Evolutionary conservation across 495 filamentous ascomycete genomes (phyloP).

Genomic region (Neurospora tetraspora): DNA sequence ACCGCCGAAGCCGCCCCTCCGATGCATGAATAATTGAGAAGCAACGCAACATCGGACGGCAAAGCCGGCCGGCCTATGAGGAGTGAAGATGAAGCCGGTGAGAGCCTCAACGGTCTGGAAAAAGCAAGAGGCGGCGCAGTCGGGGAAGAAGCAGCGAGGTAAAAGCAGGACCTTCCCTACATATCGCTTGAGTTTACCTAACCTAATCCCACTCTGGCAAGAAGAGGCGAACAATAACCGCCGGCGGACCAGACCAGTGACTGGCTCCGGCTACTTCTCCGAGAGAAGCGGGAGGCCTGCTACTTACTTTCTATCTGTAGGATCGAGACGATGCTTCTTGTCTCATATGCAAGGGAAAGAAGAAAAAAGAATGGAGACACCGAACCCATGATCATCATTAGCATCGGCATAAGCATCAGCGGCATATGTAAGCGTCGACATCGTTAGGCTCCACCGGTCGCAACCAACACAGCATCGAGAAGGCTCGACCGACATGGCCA

Average conservation of each 20-base stretch:
- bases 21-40: background rate
- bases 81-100: background rate
- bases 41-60: background rate
- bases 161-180: background rate
- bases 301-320: background rate
- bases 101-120: background rate
- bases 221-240: background rate
- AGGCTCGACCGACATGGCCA: background rate
- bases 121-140: background rate
- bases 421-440: background rate
- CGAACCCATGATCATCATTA: background rate
- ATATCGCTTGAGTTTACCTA: background rate
- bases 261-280: background rate
- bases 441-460: background rate
- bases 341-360: background rate
- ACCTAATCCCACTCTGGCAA: background rate
- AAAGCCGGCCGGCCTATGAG: background rate
- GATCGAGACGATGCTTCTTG: background rate
- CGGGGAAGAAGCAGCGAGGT: background rate
- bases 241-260: background rate
- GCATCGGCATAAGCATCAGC: background rate
- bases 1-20: background rate
- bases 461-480: background rate
- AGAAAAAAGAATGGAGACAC: background rate
- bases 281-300: background rate